Percentiles rank a stretch among this genome's conserved stretches.
Evolutionary conservation across 768 basidiomycete species (phyloP).

Genomic region (Suillus hirtellus): DNA sequence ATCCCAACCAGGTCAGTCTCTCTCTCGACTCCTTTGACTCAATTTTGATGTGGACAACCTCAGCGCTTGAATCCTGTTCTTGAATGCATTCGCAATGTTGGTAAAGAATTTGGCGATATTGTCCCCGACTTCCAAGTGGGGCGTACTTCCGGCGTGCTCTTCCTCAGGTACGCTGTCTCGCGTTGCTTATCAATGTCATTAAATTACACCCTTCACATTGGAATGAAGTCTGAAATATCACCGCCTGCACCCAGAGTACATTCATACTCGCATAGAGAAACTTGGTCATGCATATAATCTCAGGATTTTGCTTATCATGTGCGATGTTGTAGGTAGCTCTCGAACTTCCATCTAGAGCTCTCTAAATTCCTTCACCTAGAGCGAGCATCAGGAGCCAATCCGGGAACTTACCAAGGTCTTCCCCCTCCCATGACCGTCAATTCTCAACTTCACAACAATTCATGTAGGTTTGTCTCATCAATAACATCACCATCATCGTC

Average conservation of each 20-base stretch:
- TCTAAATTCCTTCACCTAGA: slow-evolving; percentile 42
- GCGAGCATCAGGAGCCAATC: slow-evolving; percentile 88
- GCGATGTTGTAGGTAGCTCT: slow-evolving; percentile 79
- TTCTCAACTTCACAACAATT: slow-evolving; percentile 6
- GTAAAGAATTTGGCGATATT: slow-evolving; percentile 94
- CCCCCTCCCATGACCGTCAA: slow-evolving; percentile 9
- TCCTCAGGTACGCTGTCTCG: slow-evolving; percentile 64
- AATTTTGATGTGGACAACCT: slow-evolving; percentile 8
- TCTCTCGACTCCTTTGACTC: not conserved
- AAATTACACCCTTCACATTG: slow-evolving; percentile 5
- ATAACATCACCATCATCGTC: slow-evolving; percentile 89
- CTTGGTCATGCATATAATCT: slow-evolving; percentile 82
- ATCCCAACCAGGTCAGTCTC: slow-evolving; percentile 52
- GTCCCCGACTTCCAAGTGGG: slow-evolving; percentile 95
- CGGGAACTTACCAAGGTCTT: slow-evolving; percentile 87
- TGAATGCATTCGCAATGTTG: slow-evolving; percentile 81
- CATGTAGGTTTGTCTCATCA: slow-evolving; percentile 77
- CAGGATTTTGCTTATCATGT: slow-evolving; percentile 83
- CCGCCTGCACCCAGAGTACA: slow-evolving; percentile 95
- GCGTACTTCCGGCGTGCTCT: slow-evolving; percentile 87
- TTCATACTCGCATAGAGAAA: slow-evolving; percentile 86
- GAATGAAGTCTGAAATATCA: slow-evolving; percentile 81
- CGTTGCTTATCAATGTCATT: not conserved
- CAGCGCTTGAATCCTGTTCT: slow-evolving; percentile 91
- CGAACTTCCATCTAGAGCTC: not conserved